Conservation (phyloP, 805 yeast species). For the Tetrapisispora taiwanensis region DNA sequence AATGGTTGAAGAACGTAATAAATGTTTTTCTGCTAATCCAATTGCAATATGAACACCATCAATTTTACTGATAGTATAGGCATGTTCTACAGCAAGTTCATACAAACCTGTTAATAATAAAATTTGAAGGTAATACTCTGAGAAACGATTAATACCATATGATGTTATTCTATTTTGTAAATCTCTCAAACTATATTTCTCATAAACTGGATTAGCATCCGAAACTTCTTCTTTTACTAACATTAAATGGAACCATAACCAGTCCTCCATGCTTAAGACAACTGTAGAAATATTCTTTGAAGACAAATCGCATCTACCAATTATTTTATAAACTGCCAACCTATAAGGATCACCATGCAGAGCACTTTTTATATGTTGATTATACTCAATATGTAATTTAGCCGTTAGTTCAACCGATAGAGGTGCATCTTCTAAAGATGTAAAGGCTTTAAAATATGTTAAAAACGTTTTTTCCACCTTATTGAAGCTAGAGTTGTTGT, state of each 20-base stretch:
- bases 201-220: slow-evolving; percentile 50
- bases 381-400: slow-evolving; percentile 69
- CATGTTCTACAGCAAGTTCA: slow-evolving; percentile 65
- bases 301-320: slow-evolving; percentile 77
- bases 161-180: slow-evolving; percentile 61
- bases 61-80: slow-evolving; percentile 49
- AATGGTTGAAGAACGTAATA: slow-evolving; percentile 31
- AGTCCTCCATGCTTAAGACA: slow-evolving; percentile 77
- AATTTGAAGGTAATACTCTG: slow-evolving; percentile 63
- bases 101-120: slow-evolving; percentile 69
- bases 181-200: slow-evolving; percentile 61
- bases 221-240: slow-evolving; percentile 54
- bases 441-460: slow-evolving; percentile 61
- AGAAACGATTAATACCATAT: slow-evolving; percentile 67
- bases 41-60: slow-evolving; percentile 89
- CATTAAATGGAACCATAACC: slow-evolving; percentile 90
- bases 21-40: slow-evolving; percentile 63
- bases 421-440: slow-evolving; percentile 41
- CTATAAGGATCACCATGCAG: slow-evolving; percentile 76
- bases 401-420: slow-evolving; percentile 61
- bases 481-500: slow-evolving; percentile 62
- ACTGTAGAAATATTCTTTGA: slow-evolving; percentile 61
- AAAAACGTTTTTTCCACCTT: slow-evolving; percentile 82
- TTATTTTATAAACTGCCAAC: slow-evolving; percentile 78
- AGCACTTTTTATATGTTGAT: slow-evolving; percentile 64